Evolutionary conservation across 768 basidiomycete species (phyloP), one percentile per base, ranked within the genome.

Genomic region (Gloeophyllum trabeum): DNA sequence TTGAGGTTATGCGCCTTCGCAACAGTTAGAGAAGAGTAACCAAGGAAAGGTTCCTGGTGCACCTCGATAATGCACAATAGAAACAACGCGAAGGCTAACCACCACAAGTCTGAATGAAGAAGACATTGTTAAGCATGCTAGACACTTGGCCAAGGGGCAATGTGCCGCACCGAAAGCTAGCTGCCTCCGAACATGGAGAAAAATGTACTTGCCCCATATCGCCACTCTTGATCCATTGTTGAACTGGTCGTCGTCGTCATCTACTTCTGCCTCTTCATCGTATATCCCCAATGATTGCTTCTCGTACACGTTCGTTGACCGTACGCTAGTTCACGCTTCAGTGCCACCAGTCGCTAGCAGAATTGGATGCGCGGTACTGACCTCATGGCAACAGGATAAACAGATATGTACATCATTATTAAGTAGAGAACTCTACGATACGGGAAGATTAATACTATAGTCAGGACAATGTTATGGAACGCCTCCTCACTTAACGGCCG

Each of bases 341-440:
- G 10, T 56, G 46, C 4, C 48, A 50, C 24, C 53, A n/a, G n/a
- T 80, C 50, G 74, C 75, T 58, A 77, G 54, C 3, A 71, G 72
- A 4, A 77, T 65, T 69, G n/a, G 7, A 40, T 4, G 23, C 30
- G 3, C 16, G 14, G 6, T 16, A n/a, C 63, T 16, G 12, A 65
- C 52, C 40, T 63, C 66, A 46, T 64, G 66, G 39, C 60, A 61
- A 30, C 71, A 55, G 1, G 71, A 87, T 84, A 84, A 47, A 84
- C 72, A 51, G 77, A 79, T 51, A 89, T 77, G 53, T 86, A 90
- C 91, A 94, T 98, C 92, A 92, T 94, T 52, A 92, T 69, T 2
- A 88, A 77, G 55, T 84, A 93, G 32, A 93, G 59, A 0, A 93
- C 85, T 56, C 85, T 89, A 50, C 47, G 41, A 10, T 69, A 47